These are phyloP conservation scores for Davidsoniella neocaledoniae DNA, from an alignment of 2,329 filamentous ascomycete species.

Conservation along the genomic window DNA sequence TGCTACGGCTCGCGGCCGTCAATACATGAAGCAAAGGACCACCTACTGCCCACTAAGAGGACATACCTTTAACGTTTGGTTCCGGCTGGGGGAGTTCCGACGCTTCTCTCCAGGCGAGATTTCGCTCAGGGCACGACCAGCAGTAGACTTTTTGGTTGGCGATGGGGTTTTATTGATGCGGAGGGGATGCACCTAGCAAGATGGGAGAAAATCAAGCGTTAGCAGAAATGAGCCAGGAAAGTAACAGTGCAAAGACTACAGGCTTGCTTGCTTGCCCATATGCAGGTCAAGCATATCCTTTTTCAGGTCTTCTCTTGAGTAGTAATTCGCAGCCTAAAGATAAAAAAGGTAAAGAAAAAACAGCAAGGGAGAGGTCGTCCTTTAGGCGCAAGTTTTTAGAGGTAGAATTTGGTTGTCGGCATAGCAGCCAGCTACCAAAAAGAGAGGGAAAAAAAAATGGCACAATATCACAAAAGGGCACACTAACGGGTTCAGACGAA, in stretches of 20 bases:
- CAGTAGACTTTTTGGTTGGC: slow-evolving; percentile 8
- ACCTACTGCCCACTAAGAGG: neutral
- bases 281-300: neutral
- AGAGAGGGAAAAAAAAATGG: neutral
- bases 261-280: neutral
- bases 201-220: slow-evolving; percentile 9
- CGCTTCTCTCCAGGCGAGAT: slow-evolving; percentile 72
- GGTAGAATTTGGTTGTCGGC: neutral
- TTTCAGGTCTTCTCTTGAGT: too few relatives aligned
- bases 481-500: slow-evolving; percentile 10
- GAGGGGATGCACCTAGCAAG: slow-evolving; percentile 51
- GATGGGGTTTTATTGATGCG: slow-evolving; percentile 58
- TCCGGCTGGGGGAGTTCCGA: slow-evolving; percentile 86
- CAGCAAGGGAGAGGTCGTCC: neutral
- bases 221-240: neutral
- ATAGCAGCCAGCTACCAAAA: neutral
- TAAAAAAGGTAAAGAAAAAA: neutral
- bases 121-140: slow-evolving; percentile 66
- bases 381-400: neutral
- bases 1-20: too few relatives aligned
- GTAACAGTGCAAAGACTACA: neutral
- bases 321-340: neutral
- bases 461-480: neutral
- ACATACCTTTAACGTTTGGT: slow-evolving; percentile 54
- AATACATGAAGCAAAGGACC: too few relatives aligned